A percentile compares a stretch with the other conserved stretches of the same genome.
These are phyloP conservation scores for Grosmannia serpens DNA, from an alignment of 2,329 filamentous ascomycete genomes.

Conservation along the genomic window DNA sequence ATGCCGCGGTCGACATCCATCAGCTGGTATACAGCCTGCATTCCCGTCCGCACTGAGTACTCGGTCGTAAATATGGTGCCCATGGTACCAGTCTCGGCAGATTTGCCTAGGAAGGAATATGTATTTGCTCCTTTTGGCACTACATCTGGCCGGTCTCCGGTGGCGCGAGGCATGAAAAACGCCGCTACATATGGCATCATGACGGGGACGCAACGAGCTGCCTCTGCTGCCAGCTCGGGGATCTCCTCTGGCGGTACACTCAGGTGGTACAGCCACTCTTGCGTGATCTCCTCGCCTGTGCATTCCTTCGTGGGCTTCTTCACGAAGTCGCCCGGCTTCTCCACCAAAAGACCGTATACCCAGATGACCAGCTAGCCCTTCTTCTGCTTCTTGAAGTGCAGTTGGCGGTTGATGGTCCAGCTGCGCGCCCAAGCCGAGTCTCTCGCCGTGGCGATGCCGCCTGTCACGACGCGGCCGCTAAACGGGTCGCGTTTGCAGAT, in stretches of 20 bases:
- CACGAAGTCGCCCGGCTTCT: conserved; percentile 22
- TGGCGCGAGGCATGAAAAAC: conserved; percentile 22
- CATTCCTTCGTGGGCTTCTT: conserved; percentile 28
- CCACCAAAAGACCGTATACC: conserved; percentile 28
- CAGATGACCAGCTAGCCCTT: conserved; percentile 23
- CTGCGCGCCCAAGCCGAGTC: conserved; percentile 29
- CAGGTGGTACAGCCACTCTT: conserved; percentile 26
- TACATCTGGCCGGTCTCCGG: conserved; percentile 25
- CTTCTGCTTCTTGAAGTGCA: conserved; percentile 27
- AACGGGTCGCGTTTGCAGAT: conserved; percentile 19
- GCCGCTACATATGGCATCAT: conserved; percentile 28
- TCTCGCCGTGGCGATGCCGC: conserved; percentile 24
- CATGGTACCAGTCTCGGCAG: conserved; percentile 24
- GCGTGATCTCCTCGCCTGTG: conserved; percentile 26
- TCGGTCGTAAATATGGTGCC: conserved; percentile 27
- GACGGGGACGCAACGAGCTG: conserved; percentile 23
- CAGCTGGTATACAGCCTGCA: conserved; percentile 22
- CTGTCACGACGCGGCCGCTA: conserved; percentile 20
- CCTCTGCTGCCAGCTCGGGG: conserved; percentile 13
- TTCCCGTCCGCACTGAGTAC: conserved; percentile 24
- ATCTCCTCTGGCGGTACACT: conserved; percentile 19
- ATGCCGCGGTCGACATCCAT: conserved; percentile 17
- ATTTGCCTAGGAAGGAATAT: conserved; percentile 28
- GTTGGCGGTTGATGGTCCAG: conserved; percentile 28
- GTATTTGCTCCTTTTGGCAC: conserved; percentile 25